These are phyloP conservation scores for Jatropha multifida DNA, from an alignment of 441 rosid genomes.

Conservation along the genomic window DNA sequence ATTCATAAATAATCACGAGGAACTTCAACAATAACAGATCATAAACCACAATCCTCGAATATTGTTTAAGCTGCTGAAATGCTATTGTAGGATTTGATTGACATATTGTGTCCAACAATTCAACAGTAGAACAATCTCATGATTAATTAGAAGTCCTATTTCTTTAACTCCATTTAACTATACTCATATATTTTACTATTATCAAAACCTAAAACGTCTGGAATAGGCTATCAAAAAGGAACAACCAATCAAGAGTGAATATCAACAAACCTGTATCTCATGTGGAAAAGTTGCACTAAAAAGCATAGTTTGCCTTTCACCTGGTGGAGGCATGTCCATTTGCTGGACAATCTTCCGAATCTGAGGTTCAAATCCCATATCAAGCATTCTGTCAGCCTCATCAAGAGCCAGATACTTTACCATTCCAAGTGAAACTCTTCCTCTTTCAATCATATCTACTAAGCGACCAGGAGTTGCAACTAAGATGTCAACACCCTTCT, in stretches of 20 bases:
- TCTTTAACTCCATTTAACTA: too few relatives aligned
- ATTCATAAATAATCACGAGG: background rate
- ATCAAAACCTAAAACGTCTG: background rate
- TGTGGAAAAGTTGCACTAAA: slow-evolving; percentile 93
- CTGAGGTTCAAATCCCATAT: slow-evolving; percentile 97
- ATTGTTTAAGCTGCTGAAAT: background rate
- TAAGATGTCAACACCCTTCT: slow-evolving; percentile 86
- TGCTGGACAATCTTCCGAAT: slow-evolving; percentile 87
- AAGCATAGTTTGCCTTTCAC: slow-evolving; percentile 78
- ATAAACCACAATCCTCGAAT: background rate
- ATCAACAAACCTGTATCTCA: slow-evolving; percentile 67
- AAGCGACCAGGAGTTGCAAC: slow-evolving; percentile 93
- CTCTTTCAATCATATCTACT: slow-evolving; percentile 87
- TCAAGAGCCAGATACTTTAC: slow-evolving; percentile 74
- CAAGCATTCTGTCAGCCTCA: slow-evolving; percentile 92
- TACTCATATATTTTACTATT: background rate
- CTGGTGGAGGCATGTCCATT: slow-evolving; percentile 87
- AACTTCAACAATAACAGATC: background rate
- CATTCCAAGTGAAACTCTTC: slow-evolving; percentile 73
- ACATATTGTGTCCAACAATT: too few relatives aligned
- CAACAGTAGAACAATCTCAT: too few relatives aligned
- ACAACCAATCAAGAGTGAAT: background rate
- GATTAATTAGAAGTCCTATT: too few relatives aligned
- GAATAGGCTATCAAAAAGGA: background rate
- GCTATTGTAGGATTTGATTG: background rate